These are phyloP conservation scores for Oryza punctata DNA, from an alignment of 176 grass and related monocot genomes.

Conservation along the genomic window DNA sequence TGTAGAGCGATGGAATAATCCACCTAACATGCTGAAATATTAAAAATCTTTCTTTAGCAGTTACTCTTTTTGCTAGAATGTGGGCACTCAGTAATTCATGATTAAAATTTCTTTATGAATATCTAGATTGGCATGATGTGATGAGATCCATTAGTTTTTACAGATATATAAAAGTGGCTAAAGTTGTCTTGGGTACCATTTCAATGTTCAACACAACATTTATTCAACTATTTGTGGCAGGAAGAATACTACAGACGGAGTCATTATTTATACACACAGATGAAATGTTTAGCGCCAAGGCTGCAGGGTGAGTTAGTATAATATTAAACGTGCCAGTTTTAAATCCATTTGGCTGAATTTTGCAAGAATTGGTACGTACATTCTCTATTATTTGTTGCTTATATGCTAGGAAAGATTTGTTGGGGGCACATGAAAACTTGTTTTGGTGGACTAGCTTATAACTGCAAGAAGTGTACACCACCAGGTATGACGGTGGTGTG, in stretches of 20 bases:
- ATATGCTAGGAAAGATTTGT: no score
- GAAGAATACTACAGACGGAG: background rate
- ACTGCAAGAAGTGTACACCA: no score
- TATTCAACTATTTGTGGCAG: background rate
- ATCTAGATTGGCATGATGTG: background rate
- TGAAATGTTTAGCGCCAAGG: background rate
- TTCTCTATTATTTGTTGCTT: background rate
- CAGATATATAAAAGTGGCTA: no score
- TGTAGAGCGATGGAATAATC: background rate
- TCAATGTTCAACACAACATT: background rate
- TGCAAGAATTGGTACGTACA: background rate
- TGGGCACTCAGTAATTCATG: no score
- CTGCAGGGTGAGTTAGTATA: background rate
- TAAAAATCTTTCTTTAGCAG: background rate
- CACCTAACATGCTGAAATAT: background rate
- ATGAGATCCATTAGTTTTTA: no score
- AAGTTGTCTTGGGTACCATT: background rate
- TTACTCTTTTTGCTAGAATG: background rate
- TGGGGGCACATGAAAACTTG: no score
- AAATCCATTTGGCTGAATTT: background rate
- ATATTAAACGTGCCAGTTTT: background rate
- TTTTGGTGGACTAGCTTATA: no score
- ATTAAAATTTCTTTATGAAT: background rate
- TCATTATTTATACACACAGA: constrained; percentile 7
- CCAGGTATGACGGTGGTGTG: background rate